These are phyloP conservation scores for Corymbia citriodora DNA, from an alignment of 441 rosid genomes.

Conservation along the genomic window DNA sequence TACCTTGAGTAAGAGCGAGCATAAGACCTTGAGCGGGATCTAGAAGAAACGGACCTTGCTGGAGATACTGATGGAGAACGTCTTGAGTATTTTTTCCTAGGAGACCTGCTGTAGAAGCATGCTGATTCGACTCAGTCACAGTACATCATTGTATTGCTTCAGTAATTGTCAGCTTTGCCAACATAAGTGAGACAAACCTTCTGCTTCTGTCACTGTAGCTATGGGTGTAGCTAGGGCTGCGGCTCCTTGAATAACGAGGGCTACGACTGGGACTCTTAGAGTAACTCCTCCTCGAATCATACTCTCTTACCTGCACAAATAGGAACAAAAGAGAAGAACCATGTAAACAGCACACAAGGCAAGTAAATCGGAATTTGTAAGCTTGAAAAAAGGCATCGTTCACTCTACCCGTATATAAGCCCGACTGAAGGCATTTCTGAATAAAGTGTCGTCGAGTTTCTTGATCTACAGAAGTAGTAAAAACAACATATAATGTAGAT, in stretches of 20 bases:
- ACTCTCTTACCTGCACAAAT: background rate
- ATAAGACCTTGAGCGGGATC: conserved; percentile 37
- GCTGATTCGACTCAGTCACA: background rate
- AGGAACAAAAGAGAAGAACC: background rate
- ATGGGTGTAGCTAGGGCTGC: background rate
- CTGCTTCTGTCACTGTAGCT: conserved; percentile 37
- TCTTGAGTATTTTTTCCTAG: conserved; percentile 21
- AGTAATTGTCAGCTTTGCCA: background rate
- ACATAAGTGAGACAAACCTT: background rate
- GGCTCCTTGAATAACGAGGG: background rate
- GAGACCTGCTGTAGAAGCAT: conserved; percentile 42
- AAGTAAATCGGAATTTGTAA: background rate
- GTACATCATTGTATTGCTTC: background rate
- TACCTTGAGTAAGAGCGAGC: conserved; percentile 58
- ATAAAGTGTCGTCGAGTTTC: conserved; percentile 3
- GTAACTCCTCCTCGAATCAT: background rate
- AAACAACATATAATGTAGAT: background rate
- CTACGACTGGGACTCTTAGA: conserved; percentile 1
- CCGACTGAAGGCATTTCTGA: conserved; percentile 4
- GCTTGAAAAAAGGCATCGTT: background rate
- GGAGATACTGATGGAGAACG: conserved; percentile 38
- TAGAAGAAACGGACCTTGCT: conserved; percentile 48
- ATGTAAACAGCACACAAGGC: background rate
- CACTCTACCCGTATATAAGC: conserved; percentile 1
- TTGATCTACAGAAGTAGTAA: background rate